These are phyloP conservation scores for Punica granatum DNA, from an alignment of 345 rosid genomes.

Conservation along the genomic window DNA sequence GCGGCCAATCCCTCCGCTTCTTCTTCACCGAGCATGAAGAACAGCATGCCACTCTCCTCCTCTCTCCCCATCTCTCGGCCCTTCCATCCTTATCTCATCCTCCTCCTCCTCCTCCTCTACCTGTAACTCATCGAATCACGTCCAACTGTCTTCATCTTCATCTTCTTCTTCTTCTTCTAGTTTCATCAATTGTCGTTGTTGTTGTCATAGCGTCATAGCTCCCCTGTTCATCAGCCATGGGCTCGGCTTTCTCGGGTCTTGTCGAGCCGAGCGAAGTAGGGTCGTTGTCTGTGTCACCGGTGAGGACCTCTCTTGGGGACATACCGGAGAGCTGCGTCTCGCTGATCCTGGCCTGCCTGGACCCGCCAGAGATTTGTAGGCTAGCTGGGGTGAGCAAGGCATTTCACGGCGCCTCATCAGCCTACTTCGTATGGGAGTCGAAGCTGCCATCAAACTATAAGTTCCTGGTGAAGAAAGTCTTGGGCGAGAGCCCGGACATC, in stretches of 20 bases:
- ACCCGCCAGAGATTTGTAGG: conserved; percentile 78
- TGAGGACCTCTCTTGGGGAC: conserved; percentile 37
- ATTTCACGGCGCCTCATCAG: conserved; percentile 59
- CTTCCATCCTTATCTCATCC: conserved; percentile 16
- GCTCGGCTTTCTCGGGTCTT: conserved; percentile 43
- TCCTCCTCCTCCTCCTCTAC: conserved; percentile 61
- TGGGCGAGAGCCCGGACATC: conserved; percentile 22
- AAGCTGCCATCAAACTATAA: conserved; percentile 72
- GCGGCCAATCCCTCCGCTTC: conserved; percentile 13
- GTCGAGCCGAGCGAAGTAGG: conserved; percentile 9
- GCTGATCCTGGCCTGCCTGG: conserved; percentile 47
- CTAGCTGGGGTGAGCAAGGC: conserved; percentile 51
- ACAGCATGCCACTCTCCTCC: conserved; percentile 31
- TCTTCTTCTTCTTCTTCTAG: neutral
- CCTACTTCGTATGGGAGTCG: conserved; percentile 76
- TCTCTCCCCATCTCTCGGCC: conserved; percentile 38
- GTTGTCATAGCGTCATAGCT: too few species aligned
- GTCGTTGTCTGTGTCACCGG: neutral
- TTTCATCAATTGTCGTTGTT: too few species aligned
- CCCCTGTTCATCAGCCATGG: conserved; percentile 41
- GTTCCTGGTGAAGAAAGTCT: conserved; percentile 42
- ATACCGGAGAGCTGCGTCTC: conserved; percentile 72
- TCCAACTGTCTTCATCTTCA: neutral
- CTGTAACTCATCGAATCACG: conserved; percentile 15
- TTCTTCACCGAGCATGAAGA: conserved; percentile 21